A percentile compares a stretch with the other conserved stretches of the same genome.
phyloP scores from a whole-genome alignment of 2,329 filamentous ascomycete species.

The Pezicula neosporulosa region DNA sequence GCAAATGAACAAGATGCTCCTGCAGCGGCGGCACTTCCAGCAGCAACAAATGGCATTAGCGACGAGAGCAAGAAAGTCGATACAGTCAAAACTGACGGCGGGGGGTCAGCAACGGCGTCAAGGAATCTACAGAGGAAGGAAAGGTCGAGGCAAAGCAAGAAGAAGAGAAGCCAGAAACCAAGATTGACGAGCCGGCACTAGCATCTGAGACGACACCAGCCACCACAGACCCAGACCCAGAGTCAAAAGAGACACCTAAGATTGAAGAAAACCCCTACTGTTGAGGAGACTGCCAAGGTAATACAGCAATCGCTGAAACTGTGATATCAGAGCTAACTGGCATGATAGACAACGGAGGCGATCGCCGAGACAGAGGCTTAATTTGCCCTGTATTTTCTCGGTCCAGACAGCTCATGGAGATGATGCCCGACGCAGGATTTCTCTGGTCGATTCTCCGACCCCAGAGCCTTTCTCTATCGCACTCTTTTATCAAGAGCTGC shows the following conservation, averaged over 20 bases:
- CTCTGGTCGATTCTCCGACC: too few relatives aligned
- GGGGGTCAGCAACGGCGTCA: constrained; percentile 23
- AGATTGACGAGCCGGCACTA: neutral
- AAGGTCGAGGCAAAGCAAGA: constrained; percentile 37
- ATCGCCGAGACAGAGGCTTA: constrained; percentile 19
- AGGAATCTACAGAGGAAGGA: constrained; percentile 21
- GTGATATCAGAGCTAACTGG: neutral
- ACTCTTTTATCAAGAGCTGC: neutral
- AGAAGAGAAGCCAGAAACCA: constrained; percentile 32
- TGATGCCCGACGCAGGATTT: too few relatives aligned
- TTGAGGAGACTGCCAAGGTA: constrained; percentile 20
- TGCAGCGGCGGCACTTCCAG: constrained; percentile 21
- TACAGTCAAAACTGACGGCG: constrained; percentile 27
- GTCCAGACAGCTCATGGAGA: too few relatives aligned
- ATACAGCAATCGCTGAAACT: neutral
- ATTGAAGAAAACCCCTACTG: neutral
- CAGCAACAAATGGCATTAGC: constrained; percentile 23
- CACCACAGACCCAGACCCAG: neutral
- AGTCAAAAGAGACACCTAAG: constrained; percentile 2
- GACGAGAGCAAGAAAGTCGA: constrained; percentile 38
- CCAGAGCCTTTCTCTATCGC: neutral
- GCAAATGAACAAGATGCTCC: constrained; percentile 49
- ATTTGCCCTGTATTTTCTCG: neutral
- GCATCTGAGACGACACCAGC: neutral
- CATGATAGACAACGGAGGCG: constrained; percentile 8